Base-by-base conservation (phyloP, 148 eudicot species). In the Vaccinium macrocarpon region DNA sequence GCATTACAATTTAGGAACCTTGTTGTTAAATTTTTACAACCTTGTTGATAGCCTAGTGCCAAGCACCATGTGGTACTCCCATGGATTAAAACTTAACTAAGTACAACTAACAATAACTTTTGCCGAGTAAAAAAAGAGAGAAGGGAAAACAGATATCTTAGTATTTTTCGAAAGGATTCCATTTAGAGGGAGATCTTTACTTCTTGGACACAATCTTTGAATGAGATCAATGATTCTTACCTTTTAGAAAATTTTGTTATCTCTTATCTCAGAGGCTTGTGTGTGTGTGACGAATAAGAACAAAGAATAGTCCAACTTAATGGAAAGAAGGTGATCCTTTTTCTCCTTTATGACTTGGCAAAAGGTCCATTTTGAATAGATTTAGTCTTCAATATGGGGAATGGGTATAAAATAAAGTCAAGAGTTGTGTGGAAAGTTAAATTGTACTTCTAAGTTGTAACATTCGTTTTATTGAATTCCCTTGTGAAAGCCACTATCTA, bases 281-380 rank as follows among this genome's bases (percentile, higher is more conserved):
- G 35, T 64, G 35, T 64, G 71, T 27, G 56, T n/a, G 61, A 79
- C 27, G 32, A 52, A 79, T 79, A 55, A 23, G 61, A 79, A 79
- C 82, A 79, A 79, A 79, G 66, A 53, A 57, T 53, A 79, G 46
- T 18, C 51, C 1, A 15, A 81, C 27, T 46, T 2, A 61, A 66
- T 46, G 52, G 83, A 81, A 81, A 81, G 83, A 81, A 81, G 53
- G 21, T 19, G 46, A 14, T 23, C 71, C 25, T 81, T 66, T 81
- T 64, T n/a, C 11, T 10, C 19, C 56, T 81, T 48, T 64, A 81
- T 66, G 83, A 81, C 74, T 81, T 64, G 83, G 46, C 76, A 12
- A 66, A 61, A 42, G 48, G 21, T 80, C 27, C 73, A 62, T 21
- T 4, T 66, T 62, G 15, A 81, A 21, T 49, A 12, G 27, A 81